A percentile compares a stretch with the other conserved stretches of the same genome.
phyloP scores from a whole-genome alignment of 2,329 filamentous ascomycete species.

The Cordyceps tenuipes region DNA sequence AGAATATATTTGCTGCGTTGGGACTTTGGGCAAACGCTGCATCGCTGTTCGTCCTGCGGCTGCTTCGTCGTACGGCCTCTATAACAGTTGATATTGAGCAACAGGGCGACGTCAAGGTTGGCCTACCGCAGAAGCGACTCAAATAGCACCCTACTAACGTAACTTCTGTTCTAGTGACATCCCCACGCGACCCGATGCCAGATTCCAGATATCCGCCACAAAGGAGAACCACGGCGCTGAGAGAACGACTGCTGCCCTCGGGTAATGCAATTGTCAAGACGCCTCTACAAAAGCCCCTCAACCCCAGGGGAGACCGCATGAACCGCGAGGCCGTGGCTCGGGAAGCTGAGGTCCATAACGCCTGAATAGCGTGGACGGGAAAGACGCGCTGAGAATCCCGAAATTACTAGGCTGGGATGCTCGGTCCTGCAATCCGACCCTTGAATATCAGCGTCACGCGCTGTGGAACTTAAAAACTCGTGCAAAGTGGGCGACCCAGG shows the following conservation, averaged over 20 bases:
- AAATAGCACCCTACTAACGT: too few relatives aligned
- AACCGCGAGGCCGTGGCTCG: conserved; percentile 16
- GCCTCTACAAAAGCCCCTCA: conserved; percentile 17
- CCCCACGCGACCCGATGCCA: too few relatives aligned
- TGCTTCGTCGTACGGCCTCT: too few relatives aligned
- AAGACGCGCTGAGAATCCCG: conserved; percentile 14
- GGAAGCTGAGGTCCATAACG: conserved; percentile 20
- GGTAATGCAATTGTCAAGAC: conserved; percentile 17
- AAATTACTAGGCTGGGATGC: conserved; percentile 19
- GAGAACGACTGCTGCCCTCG: conserved; percentile 18
- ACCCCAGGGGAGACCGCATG: neutral
- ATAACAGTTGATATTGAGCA: too few relatives aligned
- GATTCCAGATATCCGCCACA: too few relatives aligned
- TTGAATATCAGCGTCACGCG: conserved; percentile 19
- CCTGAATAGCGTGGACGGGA: conserved; percentile 13
- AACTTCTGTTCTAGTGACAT: too few relatives aligned
- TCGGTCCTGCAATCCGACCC: conserved; percentile 17
- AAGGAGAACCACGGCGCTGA: conserved; percentile 16
- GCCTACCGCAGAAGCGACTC: too few relatives aligned
- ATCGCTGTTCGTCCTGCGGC: too few relatives aligned
- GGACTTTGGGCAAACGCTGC: too few relatives aligned
- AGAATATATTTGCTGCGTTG: too few relatives aligned
- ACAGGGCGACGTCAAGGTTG: too few relatives aligned
- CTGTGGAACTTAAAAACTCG: conserved; percentile 14
- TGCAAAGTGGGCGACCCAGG: conserved; percentile 24